Conservation (phyloP, 768 basidiomycete genomes). For the Pulveroboletus sp. region DNA sequence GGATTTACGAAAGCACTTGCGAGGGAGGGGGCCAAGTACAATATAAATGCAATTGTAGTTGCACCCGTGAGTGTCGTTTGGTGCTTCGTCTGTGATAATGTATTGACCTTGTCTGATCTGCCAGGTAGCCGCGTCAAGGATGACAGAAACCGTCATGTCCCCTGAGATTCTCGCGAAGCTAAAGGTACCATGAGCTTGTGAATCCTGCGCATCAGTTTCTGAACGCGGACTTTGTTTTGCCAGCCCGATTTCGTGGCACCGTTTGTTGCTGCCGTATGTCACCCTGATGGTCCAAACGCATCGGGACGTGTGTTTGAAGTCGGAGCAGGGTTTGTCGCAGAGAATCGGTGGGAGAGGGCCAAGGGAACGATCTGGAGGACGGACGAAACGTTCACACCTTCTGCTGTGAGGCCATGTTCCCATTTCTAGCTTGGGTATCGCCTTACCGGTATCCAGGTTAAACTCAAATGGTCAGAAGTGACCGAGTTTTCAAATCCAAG, state of each 20-base stretch:
- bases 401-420: slow-evolving; percentile 58
- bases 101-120: neutral
- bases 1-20: slow-evolving; percentile 92
- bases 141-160: slow-evolving; percentile 96
- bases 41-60: slow-evolving; percentile 81
- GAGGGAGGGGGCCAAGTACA: slow-evolving; percentile 87
- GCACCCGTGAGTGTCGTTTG: slow-evolving; percentile 62
- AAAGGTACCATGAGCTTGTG: slow-evolving; percentile 40
- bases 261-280: slow-evolving; percentile 81
- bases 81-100: neutral
- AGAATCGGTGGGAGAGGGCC: slow-evolving; percentile 91
- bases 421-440: neutral
- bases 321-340: slow-evolving; percentile 88
- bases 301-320: slow-evolving; percentile 86
- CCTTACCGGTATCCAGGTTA: slow-evolving; percentile 47
- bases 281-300: slow-evolving; percentile 77
- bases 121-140: slow-evolving; percentile 86
- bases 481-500: slow-evolving; percentile 70
- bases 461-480: slow-evolving; percentile 76
- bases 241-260: slow-evolving; percentile 89
- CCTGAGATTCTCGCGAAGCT: slow-evolving; percentile 89
- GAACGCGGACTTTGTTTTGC: neutral
- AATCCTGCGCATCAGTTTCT: neutral
- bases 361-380: slow-evolving; percentile 86
- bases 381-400: slow-evolving; percentile 87